Evolutionary conservation across 139 green algal species (phyloP).

Genomic region (Gonium pectorale): DNA sequence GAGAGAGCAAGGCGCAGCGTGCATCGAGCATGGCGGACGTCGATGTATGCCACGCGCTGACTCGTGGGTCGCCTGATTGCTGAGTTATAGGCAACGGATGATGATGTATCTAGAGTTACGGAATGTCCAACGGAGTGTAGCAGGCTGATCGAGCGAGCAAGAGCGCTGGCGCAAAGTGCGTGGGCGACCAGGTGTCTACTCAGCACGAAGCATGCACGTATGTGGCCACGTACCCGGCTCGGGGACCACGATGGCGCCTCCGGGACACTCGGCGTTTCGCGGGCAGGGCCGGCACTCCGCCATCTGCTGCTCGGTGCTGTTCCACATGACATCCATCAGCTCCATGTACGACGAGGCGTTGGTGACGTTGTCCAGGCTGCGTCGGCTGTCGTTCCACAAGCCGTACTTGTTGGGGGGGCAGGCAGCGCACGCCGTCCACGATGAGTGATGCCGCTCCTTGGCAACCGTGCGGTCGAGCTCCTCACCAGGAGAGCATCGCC

Average conservation of each 20-base stretch:
- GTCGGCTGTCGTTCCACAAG: slow-evolving; percentile 2
- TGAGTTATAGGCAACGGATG: too few species aligned
- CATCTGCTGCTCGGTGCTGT: too few species aligned
- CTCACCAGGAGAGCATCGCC: neutral
- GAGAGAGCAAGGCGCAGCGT: too few species aligned
- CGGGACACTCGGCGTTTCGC: neutral
- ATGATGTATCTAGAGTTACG: too few species aligned
- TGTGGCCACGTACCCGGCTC: neutral
- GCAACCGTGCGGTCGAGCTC: neutral
- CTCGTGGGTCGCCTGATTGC: too few species aligned
- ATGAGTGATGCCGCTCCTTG: too few species aligned
- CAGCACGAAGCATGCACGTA: neutral
- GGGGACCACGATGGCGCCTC: slow-evolving; percentile 1
- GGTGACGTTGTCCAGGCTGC: neutral
- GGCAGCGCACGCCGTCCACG: neutral
- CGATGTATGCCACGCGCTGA: too few species aligned
- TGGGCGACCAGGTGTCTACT: too few species aligned
- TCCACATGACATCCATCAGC: too few species aligned
- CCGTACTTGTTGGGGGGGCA: neutral
- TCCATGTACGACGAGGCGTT: neutral
- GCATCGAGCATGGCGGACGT: too few species aligned
- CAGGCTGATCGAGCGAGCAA: neutral
- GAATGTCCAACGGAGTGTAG: neutral
- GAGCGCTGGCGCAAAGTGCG: too few species aligned
- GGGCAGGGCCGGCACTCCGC: neutral